A percentile compares a stretch with the other conserved stretches of the same genome.
These are phyloP conservation scores for Pseudopithomyces maydicus DNA, from an alignment of 2,329 filamentous ascomycete genomes.

Conservation along the genomic window DNA sequence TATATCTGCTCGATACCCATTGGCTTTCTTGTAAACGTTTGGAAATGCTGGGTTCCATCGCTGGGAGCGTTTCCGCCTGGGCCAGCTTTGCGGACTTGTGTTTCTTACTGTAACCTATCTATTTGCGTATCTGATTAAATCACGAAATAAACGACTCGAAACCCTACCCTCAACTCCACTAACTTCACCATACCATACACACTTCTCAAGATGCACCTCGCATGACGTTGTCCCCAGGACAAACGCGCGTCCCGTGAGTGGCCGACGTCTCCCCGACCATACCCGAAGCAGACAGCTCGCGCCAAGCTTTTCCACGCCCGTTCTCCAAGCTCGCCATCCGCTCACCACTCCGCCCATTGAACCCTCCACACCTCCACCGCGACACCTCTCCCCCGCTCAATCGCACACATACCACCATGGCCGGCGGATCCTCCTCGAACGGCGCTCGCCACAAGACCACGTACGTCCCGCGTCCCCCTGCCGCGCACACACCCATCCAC, in stretches of 20 bases:
- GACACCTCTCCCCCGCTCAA: background rate
- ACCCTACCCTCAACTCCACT: too few relatives aligned
- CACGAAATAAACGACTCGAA: too few relatives aligned
- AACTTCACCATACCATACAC: too few relatives aligned
- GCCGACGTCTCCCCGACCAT: background rate
- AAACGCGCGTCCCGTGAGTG: background rate
- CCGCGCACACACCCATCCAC: constrained; percentile 10
- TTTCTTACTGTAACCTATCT: too few relatives aligned
- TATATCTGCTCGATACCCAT: background rate
- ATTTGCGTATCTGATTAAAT: too few relatives aligned
- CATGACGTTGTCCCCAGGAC: background rate
- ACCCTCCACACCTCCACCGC: constrained; percentile 4
- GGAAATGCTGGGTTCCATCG: background rate
- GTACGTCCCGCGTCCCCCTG: constrained; percentile 24
- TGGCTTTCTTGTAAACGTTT: background rate
- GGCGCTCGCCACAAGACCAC: constrained; percentile 33
- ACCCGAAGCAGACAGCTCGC: constrained; percentile 1
- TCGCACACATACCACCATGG: constrained; percentile 30
- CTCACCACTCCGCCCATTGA: background rate
- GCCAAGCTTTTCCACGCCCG: constrained; percentile 6
- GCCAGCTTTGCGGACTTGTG: background rate
- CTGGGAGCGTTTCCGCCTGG: background rate
- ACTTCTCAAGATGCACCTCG: too few relatives aligned
- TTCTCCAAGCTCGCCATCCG: background rate
- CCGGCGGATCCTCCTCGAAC: constrained; percentile 33